Percentiles rank a stretch among this genome's conserved stretches.
Conservation (phyloP, 768 basidiomycete genomes). For the Suillus occidentalis region DNA sequence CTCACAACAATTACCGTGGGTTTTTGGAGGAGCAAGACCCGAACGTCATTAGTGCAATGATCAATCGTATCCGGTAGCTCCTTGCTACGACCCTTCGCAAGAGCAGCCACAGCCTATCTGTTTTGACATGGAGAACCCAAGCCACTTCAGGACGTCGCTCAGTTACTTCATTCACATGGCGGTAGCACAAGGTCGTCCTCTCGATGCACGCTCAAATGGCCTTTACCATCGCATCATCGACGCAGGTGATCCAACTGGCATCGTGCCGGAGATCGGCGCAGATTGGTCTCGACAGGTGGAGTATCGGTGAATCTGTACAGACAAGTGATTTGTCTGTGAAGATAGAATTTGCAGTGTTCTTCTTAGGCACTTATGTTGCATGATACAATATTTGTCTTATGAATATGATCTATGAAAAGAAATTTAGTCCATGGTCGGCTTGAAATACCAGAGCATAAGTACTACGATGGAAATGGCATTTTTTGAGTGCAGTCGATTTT, state of each 20-base stretch:
- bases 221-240: conserved; percentile 5
- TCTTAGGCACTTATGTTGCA: too few species aligned
- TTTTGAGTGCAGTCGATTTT: not conserved
- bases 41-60: conserved; percentile 1
- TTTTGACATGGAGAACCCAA: conserved; percentile 11
- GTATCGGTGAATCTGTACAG: not conserved
- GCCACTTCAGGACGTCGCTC: not conserved
- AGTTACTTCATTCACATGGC: conserved; percentile 9
- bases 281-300: not conserved
- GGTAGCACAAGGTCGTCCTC: conserved; percentile 10
- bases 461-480: not conserved
- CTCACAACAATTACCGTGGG: not conserved
- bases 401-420: not conserved
- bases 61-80: conserved; percentile 5
- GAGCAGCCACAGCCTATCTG: conserved; percentile 7
- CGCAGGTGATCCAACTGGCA: conserved; percentile 1
- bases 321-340: not conserved
- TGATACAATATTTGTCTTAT: not conserved
- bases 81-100: not conserved
- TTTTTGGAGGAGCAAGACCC: conserved; percentile 1
- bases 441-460: not conserved
- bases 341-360: not conserved
- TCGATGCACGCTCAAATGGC: conserved; percentile 12
- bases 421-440: not conserved
- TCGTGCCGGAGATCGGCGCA: conserved; percentile 11